A percentile compares a stretch with the other conserved stretches of the same genome.
Evolutionary conservation across 257 asterid species (phyloP).

Genomic region (Solanum pinnatisectum): DNA sequence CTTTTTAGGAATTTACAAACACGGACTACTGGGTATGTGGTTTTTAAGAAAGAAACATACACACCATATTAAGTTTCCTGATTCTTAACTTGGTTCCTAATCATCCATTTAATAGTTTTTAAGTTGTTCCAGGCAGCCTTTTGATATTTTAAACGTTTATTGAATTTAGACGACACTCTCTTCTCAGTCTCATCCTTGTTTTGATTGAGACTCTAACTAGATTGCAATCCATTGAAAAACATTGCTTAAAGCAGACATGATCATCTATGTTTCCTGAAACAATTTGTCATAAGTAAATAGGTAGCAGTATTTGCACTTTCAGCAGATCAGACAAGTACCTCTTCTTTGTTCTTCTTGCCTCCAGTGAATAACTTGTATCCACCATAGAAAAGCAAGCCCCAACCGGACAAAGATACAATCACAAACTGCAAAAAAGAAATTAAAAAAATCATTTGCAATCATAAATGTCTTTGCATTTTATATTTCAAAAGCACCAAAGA

Average conservation of each 20-base stretch:
- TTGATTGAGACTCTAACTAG: background rate
- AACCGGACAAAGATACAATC: constrained; percentile 70
- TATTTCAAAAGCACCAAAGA: background rate
- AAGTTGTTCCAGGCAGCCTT: background rate
- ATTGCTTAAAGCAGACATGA: background rate
- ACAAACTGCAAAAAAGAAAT: constrained; percentile 47
- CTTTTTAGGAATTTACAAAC: background rate
- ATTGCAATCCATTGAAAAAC: background rate
- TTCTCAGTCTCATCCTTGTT: background rate
- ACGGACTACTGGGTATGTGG: too few relatives aligned
- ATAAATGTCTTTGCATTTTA: background rate
- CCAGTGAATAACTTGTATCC: constrained; percentile 57
- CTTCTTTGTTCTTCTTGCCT: constrained; percentile 59
- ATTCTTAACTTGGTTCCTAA: background rate
- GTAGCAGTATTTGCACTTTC: background rate
- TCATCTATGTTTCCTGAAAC: background rate
- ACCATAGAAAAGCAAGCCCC: constrained; percentile 54
- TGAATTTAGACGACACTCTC: background rate
- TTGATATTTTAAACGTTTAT: background rate
- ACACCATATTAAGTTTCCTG: background rate
- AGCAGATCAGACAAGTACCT: constrained; percentile 30
- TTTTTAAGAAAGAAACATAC: background rate
- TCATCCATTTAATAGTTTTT: background rate
- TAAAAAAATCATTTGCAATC: background rate
- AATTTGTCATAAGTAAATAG: background rate